phyloP scores from a whole-genome alignment of 2,329 filamentous ascomycete genomes.

The Aspergillus quadrilineatus region DNA sequence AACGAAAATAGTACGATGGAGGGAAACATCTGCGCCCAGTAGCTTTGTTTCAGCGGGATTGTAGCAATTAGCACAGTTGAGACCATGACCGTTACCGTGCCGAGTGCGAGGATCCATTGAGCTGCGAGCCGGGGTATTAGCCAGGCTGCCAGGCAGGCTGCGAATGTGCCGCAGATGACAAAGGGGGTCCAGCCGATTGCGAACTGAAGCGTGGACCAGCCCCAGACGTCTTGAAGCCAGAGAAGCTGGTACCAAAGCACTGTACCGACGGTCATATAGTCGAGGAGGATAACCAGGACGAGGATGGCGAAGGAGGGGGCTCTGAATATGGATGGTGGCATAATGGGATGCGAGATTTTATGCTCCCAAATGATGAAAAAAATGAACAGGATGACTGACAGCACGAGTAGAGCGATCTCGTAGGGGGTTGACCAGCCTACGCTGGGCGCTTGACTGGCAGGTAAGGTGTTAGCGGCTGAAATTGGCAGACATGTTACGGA shows the following conservation, averaged over 20 bases:
- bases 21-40: slow-evolving; percentile 46
- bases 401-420: slow-evolving; percentile 41
- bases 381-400: slow-evolving; percentile 37
- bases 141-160: slow-evolving; percentile 45
- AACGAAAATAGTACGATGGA: slow-evolving; percentile 36
- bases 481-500: background rate
- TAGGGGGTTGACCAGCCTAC: slow-evolving; percentile 49
- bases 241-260: slow-evolving; percentile 50
- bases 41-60: slow-evolving; percentile 47
- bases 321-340: slow-evolving; percentile 48
- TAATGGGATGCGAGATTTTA: slow-evolving; percentile 42
- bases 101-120: slow-evolving; percentile 51
- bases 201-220: slow-evolving; percentile 43
- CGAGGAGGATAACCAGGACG: slow-evolving; percentile 46
- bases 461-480: background rate
- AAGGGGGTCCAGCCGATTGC: slow-evolving; percentile 45
- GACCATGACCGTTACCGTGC: slow-evolving; percentile 32
- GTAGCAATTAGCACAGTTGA: slow-evolving; percentile 44
- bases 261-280: slow-evolving; percentile 52
- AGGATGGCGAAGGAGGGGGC: slow-evolving; percentile 47
- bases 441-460: slow-evolving; percentile 43
- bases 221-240: slow-evolving; percentile 47
- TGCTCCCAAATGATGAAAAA: slow-evolving; percentile 45
- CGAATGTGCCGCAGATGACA: slow-evolving; percentile 38
- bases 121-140: slow-evolving; percentile 49